Conservation (phyloP, 441 rosid species). For the Pelargonium cotyledonis region DNA sequence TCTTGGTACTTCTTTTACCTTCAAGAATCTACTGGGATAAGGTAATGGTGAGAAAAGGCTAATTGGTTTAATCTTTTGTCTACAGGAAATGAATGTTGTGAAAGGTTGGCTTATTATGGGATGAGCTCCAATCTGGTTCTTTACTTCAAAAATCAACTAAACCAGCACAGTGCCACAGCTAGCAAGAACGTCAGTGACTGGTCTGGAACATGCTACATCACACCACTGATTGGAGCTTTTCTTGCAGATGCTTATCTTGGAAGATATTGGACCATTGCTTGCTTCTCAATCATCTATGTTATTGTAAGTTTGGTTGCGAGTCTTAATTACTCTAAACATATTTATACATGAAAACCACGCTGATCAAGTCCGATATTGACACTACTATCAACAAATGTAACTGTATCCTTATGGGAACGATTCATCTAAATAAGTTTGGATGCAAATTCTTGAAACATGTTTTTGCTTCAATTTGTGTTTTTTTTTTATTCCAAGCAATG, state of each 20-base stretch:
- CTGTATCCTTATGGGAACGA: no score
- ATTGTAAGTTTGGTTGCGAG: constrained; percentile 39
- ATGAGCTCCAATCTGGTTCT: constrained; percentile 91
- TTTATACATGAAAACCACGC: no score
- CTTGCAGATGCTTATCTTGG: constrained; percentile 93
- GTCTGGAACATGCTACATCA: constrained; percentile 87
- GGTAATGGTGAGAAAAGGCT: not conserved
- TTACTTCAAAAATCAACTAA: constrained; percentile 52
- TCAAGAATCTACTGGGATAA: not conserved
- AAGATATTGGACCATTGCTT: constrained; percentile 77
- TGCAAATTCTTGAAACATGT: no score
- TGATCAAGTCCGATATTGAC: no score
- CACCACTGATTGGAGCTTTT: constrained; percentile 85
- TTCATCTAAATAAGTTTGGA: no score
- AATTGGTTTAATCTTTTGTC: not conserved
- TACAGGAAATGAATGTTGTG: constrained; percentile 84
- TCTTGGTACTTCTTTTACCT: constrained; percentile 44
- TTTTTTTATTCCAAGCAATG: no score
- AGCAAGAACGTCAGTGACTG: constrained; percentile 80
- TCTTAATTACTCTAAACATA: no score
- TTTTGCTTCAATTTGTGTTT: no score
- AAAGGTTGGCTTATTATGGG: constrained; percentile 95
- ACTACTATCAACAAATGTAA: no score
- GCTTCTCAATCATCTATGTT: constrained; percentile 61
- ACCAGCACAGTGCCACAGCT: constrained; percentile 69